Base-by-base conservation (phyloP, 306 rosid species). In the Biancaea sappan region DNA sequence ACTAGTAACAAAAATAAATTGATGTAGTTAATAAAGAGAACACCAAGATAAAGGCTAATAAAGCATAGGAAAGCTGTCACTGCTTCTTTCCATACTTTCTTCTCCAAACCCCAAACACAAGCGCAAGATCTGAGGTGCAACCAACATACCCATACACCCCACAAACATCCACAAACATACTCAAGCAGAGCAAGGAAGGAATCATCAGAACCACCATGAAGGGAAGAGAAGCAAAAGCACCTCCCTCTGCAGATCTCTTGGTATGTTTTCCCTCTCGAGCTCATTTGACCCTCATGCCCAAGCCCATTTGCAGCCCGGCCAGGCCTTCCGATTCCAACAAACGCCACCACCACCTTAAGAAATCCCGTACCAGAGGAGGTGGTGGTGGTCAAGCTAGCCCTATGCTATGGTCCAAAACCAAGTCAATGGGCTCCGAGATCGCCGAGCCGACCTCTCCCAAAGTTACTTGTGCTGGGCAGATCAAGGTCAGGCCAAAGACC, bases 401-500 rank as follows among this genome's bases (percentile, higher is more conserved):
- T 22, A 72, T 88, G 22, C 40, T 92, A 16, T 94, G 98, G 98
- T 52, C 87, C 29, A 94, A 91, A 80, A 69, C 81, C 40, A 94
- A 91, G 85, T 48, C 91, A 15, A 84, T 83, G 86, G 87, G 78
- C 16, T 65, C 91, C 0, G 97, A 90, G 16, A 81, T 84, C 24
- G 47, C 88, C 1, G 97, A 92, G n/a, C 99, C 99, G 1, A 94
- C 93, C 3, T 94, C 99, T 1, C 99, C 98, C 0, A 94, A 94
- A 78, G 97, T 94, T 3, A 94, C 97, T 0, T 94, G 97, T 21
- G 96, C 97, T 0, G 99, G 99, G 1, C 96, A 94, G 81, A 94
- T 94, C 84, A 94, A 94, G 72, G 91, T 90, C 63, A 58, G 92
- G 73, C 95, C 84, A 14, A 86, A 87, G 50, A 11, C 85, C 10